Evolutionary conservation across 495 filamentous ascomycete genomes (phyloP), one percentile per base, ranked within the genome.

Genomic region (Penicillium longicatenatum): DNA sequence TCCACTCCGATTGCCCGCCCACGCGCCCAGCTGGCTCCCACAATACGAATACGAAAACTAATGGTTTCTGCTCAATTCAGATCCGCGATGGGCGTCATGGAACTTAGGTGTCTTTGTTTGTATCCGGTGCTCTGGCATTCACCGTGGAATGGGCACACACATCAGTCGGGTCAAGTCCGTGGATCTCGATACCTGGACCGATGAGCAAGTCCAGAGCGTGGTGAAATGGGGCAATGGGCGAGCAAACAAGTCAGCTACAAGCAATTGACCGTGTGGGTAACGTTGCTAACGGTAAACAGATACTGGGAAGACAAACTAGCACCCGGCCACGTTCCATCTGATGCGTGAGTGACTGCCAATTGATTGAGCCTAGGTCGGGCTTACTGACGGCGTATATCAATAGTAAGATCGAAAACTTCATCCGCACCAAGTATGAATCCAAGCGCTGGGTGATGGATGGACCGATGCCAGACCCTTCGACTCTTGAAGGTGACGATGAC

Each of bases 361-460:
- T 55, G 65, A 59, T 44, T 44, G 19, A 1, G n/a, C 24, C 24
- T 10, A 22, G 22, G 17, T 24, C 5, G 17, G 29, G 12, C 6
- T 39, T 52, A 24, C 50, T 63, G 39, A 65, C 39, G 16, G 19
- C 3, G 11, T 16, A 8, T 14, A 46, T 45, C 6, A 21, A 55
- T 47, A 88, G 85, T 44, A 98, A 98, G 79, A 98, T 98, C 60
- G 94, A 98, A 80, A 98, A 97, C 74, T 98, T 98, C 63, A 97
- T 98, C 59, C 85, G 95, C 43, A 98, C 94, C 35, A 98, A 98
- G 73, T 98, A 98, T 71, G 94, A 98, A 65, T 88, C 91, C 9
- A 98, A 96, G 79, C 81, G 95, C 74, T 98, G 94, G 94, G 90
- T 92, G 2, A 97, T 97, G 93, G 95, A 98, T 56, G 94, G 95